Evolutionary conservation across 2,329 filamentous ascomycete genomes (phyloP).

Genomic region (Mariannaea sp.): DNA sequence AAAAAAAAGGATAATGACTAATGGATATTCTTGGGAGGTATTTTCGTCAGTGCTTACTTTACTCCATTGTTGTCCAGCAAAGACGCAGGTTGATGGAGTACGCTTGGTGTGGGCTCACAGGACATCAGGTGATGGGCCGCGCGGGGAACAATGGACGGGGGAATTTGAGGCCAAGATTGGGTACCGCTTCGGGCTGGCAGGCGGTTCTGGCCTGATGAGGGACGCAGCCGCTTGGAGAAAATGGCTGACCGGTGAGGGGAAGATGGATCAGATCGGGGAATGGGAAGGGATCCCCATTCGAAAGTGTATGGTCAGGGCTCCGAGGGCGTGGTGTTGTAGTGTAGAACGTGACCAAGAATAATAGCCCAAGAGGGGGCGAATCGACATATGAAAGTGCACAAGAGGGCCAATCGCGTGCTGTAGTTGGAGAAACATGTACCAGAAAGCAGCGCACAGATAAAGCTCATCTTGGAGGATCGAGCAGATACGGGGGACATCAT

Average conservation of each 20-base stretch:
- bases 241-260: constrained; percentile 17
- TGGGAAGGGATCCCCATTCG: not conserved
- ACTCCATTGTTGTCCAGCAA: not conserved
- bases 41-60: too few species aligned
- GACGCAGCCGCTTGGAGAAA: constrained; percentile 13
- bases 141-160: not conserved
- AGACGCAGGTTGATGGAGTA: too few species aligned
- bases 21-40: too few species aligned
- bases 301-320: not conserved
- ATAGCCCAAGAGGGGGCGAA: too few species aligned
- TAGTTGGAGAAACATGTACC: not conserved
- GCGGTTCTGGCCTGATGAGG: constrained; percentile 13
- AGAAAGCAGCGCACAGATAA: constrained; percentile 7
- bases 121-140: not conserved
- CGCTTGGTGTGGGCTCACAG: too few species aligned
- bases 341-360: not conserved
- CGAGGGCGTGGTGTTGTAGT: not conserved
- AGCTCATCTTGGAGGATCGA: constrained; percentile 12
- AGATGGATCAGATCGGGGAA: constrained; percentile 9
- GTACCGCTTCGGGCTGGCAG: not conserved
- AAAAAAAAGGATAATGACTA: too few species aligned
- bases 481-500: constrained; percentile 11
- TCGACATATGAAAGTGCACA: constrained; percentile 1
- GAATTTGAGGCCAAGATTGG: not conserved
- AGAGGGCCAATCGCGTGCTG: too few species aligned